A percentile compares a stretch with the other conserved stretches of the same genome.
phyloP scores from a whole-genome alignment of 2,329 filamentous ascomycete species.

The Ascomycota sp. region DNA sequence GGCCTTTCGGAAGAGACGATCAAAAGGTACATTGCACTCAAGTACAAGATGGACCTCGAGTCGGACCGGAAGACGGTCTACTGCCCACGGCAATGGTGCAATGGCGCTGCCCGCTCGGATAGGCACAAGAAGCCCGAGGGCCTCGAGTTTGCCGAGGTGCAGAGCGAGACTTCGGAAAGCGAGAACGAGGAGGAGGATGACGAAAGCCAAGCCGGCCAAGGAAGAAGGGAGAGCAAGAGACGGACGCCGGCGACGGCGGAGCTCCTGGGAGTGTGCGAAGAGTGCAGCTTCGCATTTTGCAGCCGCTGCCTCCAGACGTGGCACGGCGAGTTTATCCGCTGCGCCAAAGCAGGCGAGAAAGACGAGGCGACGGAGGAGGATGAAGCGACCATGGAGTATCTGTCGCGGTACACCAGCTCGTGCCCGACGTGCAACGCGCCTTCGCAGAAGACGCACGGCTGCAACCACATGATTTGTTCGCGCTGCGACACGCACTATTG shows the following conservation, averaged over 20 bases:
- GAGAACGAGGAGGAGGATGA: conserved; percentile 19
- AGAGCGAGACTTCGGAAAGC: conserved; percentile 33
- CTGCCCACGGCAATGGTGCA: conserved; percentile 82
- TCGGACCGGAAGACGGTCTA: conserved; percentile 83
- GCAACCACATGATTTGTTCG: conserved; percentile 92
- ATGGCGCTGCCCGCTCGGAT: conserved; percentile 64
- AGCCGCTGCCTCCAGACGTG: conserved; percentile 49
- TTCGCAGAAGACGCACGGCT: conserved; percentile 78
- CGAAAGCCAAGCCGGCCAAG: conserved; percentile 14
- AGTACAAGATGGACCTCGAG: conserved; percentile 83
- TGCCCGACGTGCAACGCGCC: conserved; percentile 78
- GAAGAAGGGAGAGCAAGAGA: too few relatives aligned
- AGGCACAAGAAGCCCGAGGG: conserved; percentile 52
- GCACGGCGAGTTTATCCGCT: conserved; percentile 71
- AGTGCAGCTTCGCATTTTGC: conserved; percentile 83
- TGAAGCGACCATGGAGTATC: conserved; percentile 67
- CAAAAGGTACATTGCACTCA: conserved; percentile 71
- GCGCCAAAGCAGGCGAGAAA: conserved; percentile 42
- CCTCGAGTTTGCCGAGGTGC: conserved; percentile 38
- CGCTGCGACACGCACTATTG: conserved; percentile 86
- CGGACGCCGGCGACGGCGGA: too few relatives aligned
- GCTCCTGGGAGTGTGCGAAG: conserved; percentile 65
- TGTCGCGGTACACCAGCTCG: conserved; percentile 60
- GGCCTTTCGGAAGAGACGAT: conserved; percentile 51
- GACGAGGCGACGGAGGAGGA: conserved; percentile 67